Evolutionary conservation across 2,329 filamentous ascomycete genomes (phyloP).

Genomic region (Paecilomyces variotii): DNA sequence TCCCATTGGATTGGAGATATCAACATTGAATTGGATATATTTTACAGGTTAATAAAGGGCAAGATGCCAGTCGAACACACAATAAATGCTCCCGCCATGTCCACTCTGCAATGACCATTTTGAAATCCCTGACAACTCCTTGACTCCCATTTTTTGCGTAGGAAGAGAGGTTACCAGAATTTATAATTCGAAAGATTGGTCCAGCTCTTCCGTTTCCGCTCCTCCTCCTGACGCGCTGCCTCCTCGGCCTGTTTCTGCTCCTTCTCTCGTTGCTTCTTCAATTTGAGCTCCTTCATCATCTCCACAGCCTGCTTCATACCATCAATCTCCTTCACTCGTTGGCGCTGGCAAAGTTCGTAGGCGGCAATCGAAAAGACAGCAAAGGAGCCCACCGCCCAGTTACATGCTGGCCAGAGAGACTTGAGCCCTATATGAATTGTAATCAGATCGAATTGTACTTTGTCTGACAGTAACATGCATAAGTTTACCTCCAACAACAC

Average conservation of each 20-base stretch:
- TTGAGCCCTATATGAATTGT: slow-evolving; percentile 34
- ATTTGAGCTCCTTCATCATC: slow-evolving; percentile 65
- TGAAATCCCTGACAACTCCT: slow-evolving; percentile 19
- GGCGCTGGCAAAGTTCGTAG: slow-evolving; percentile 78
- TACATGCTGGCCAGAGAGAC: slow-evolving; percentile 59
- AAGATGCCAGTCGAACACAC: not conserved
- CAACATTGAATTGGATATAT: slow-evolving; percentile 6
- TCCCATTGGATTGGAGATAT: slow-evolving; percentile 5
- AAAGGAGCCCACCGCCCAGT: slow-evolving; percentile 80
- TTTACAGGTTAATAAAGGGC: slow-evolving; percentile 6
- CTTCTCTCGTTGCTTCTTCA: slow-evolving; percentile 51
- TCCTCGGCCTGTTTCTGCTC: slow-evolving; percentile 33
- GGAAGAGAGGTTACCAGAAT: slow-evolving; percentile 33
- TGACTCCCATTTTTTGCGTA: slow-evolving; percentile 15
- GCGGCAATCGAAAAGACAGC: slow-evolving; percentile 59
- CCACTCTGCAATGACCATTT: slow-evolving; percentile 6
- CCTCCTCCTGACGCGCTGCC: slow-evolving; percentile 28
- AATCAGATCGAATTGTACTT: slow-evolving; percentile 4
- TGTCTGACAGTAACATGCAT: not conserved
- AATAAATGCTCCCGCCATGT: not conserved
- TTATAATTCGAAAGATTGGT: slow-evolving; percentile 38
- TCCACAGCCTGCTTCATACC: slow-evolving; percentile 83
- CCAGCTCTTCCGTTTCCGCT: slow-evolving; percentile 36
- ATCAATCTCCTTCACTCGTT: slow-evolving; percentile 63
- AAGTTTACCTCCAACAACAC: slow-evolving; percentile 63